These are phyloP conservation scores for Solanum corneliomulleri DNA, from an alignment of 257 asterid genomes.

Conservation along the genomic window DNA sequence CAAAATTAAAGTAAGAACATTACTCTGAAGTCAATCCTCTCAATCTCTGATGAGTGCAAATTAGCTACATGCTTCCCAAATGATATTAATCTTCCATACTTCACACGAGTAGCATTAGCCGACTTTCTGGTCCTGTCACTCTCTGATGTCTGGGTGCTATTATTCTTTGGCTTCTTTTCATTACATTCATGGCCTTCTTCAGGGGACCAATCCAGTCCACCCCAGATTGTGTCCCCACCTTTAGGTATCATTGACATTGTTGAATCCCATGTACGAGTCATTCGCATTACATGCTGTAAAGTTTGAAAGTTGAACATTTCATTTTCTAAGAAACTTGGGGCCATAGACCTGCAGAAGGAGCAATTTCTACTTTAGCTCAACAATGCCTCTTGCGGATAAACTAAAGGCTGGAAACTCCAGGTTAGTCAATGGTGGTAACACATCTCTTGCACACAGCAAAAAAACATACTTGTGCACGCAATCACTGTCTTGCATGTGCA, in stretches of 20 bases:
- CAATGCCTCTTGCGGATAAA: not conserved
- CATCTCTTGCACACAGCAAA: not conserved
- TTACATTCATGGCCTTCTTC: slow-evolving; percentile 54
- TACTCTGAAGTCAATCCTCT: slow-evolving; percentile 57
- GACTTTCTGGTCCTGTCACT: slow-evolving; percentile 15
- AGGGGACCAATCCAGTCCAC: slow-evolving; percentile 80
- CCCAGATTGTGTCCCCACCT: slow-evolving; percentile 86
- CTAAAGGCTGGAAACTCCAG: not conserved
- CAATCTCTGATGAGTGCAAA: slow-evolving; percentile 45
- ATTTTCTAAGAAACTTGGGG: slow-evolving; percentile 58
- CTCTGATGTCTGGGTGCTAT: slow-evolving; percentile 17
- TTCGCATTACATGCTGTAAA: slow-evolving; percentile 55
- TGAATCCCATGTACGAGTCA: slow-evolving; percentile 89
- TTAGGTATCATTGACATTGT: slow-evolving; percentile 72
- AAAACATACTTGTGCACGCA: not conserved
- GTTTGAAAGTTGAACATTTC: slow-evolving; percentile 64
- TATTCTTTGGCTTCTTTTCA: slow-evolving; percentile 24
- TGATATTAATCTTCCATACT: slow-evolving; percentile 58
- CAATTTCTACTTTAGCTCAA: not conserved
- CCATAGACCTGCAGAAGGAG: slow-evolving; percentile 41
- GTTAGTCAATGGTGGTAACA: not conserved
- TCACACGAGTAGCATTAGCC: slow-evolving; percentile 12
- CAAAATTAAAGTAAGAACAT: slow-evolving; percentile 1
- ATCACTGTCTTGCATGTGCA: not conserved
- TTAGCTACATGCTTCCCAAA: slow-evolving; percentile 58